Conservation (phyloP, 805 yeast genomes). For the Schwanniomyces vanrijiae region DNA sequence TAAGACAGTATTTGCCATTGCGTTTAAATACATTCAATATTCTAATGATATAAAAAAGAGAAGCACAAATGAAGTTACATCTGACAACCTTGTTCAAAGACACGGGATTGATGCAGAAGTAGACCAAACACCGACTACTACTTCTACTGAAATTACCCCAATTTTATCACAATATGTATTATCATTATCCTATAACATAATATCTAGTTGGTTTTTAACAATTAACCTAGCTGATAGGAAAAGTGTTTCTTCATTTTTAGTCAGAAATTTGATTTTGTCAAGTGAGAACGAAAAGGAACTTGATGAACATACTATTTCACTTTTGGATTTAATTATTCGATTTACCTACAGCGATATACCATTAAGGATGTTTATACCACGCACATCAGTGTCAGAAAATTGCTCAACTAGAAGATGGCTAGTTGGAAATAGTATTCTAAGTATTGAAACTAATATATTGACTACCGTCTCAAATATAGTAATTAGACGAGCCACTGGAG, state of each 20-base stretch:
- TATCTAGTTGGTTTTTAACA: slow-evolving; percentile 70
- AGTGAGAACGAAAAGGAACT: slow-evolving; percentile 23
- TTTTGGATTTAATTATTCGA: slow-evolving; percentile 65
- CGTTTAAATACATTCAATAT: slow-evolving; percentile 75
- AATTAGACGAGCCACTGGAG: slow-evolving; percentile 69
- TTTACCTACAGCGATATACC: slow-evolving; percentile 67
- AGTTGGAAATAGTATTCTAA: slow-evolving; percentile 54
- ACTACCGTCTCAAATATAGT: slow-evolving; percentile 54
- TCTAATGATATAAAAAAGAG: slow-evolving; percentile 50
- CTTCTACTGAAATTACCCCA: slow-evolving; percentile 43
- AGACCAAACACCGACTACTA: slow-evolving; percentile 57
- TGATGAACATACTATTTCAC: slow-evolving; percentile 60
- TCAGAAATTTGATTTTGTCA: slow-evolving; percentile 50
- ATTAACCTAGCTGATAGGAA: slow-evolving; percentile 59
- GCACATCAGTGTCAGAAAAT: slow-evolving; percentile 7
- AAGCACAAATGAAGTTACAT: slow-evolving; percentile 13
- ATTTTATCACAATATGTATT: slow-evolving; percentile 60
- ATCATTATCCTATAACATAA: slow-evolving; percentile 64
- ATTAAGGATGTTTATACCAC: slow-evolving; percentile 39
- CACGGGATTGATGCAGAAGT: slow-evolving; percentile 51
- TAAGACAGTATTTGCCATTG: slow-evolving; percentile 78
- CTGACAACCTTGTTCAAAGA: slow-evolving; percentile 16
- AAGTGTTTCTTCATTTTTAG: slow-evolving; percentile 60
- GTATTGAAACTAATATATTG: slow-evolving; percentile 51
- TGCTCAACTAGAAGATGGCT: slow-evolving; percentile 51